phyloP scores from a whole-genome alignment of 768 basidiomycete species.

The Krasilnikovozyma curviuscula region DNA sequence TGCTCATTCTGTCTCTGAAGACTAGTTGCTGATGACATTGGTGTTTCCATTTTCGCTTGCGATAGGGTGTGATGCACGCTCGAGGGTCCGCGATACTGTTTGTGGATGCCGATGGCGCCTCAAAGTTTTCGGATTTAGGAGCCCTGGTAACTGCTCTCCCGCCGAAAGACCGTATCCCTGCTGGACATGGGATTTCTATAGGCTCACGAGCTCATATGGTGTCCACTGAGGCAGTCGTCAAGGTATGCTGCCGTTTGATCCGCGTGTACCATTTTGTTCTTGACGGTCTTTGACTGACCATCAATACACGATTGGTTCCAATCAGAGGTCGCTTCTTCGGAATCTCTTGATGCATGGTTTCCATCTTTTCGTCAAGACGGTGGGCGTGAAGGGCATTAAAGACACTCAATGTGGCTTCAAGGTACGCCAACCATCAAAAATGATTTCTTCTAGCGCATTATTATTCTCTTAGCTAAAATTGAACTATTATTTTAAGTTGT shows the following conservation, averaged over 20 bases:
- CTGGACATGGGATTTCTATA: constrained; percentile 44
- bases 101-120: constrained; percentile 90
- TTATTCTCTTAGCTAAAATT: neutral
- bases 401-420: constrained; percentile 98
- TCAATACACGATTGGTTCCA: neutral
- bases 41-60: neutral
- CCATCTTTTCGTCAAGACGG: constrained; percentile 67
- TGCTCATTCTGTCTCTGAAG: neutral
- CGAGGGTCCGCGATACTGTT: constrained; percentile 63
- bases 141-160: neutral
- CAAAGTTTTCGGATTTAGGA: constrained; percentile 38
- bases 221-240: constrained; percentile 77
- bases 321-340: constrained; percentile 63
- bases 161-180: neutral
- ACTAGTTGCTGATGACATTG: neutral
- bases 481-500: constrained; percentile 32
- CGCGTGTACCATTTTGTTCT: neutral
- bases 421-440: constrained; percentile 18
- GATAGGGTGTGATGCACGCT: constrained; percentile 54
- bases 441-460: neutral
- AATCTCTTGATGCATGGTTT: constrained; percentile 88
- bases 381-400: constrained; percentile 48
- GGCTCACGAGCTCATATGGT: constrained; percentile 88
- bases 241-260: constrained; percentile 35
- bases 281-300: neutral